phyloP scores from a whole-genome alignment of 805 yeast genomes.

The Candida saitoana region DNA sequence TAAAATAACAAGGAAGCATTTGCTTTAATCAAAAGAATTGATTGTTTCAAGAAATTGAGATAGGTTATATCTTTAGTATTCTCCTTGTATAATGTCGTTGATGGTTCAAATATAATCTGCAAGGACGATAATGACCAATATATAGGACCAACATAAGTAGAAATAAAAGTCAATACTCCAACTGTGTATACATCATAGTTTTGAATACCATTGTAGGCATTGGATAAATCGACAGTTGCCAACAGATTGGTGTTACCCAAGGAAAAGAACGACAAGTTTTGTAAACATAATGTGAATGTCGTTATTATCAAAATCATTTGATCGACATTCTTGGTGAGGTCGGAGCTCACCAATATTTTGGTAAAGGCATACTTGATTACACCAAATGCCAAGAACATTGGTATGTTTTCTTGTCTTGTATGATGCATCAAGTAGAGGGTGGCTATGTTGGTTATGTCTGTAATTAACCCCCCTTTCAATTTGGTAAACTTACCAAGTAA shows the following conservation, averaged over 20 bases:
- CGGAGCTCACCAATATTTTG: slow-evolving; percentile 7
- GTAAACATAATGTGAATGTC: slow-evolving; percentile 49
- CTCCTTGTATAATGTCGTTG: slow-evolving; percentile 12
- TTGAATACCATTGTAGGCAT: slow-evolving; percentile 85
- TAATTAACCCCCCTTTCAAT: slow-evolving; percentile 23
- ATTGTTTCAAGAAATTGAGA: slow-evolving; percentile 25
- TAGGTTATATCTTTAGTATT: slow-evolving; percentile 11
- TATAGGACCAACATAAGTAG: slow-evolving; percentile 85
- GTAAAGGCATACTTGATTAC: slow-evolving; percentile 21
- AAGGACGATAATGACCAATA: slow-evolving; percentile 64
- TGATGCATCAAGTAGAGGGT: slow-evolving; percentile 51
- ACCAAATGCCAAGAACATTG: slow-evolving; percentile 43
- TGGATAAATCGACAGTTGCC: slow-evolving; percentile 85
- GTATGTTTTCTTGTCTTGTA: slow-evolving; percentile 51
- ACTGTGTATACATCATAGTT: slow-evolving; percentile 67
- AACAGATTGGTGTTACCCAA: slow-evolving; percentile 89
- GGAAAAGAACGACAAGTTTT: slow-evolving; percentile 77
- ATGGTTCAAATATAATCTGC: slow-evolving; percentile 36
- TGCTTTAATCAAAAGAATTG: slow-evolving; percentile 31
- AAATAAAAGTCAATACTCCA: slow-evolving; percentile 70
- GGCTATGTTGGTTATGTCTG: slow-evolving; percentile 32
- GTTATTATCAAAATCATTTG: slow-evolving; percentile 22
- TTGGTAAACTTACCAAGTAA: slow-evolving; percentile 19
- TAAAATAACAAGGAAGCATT: slow-evolving; percentile 50
- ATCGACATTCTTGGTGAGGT: slow-evolving; percentile 12